Conservation (phyloP, 1,139 yeast genomes). For the Candida tetrigidarum region DNA sequence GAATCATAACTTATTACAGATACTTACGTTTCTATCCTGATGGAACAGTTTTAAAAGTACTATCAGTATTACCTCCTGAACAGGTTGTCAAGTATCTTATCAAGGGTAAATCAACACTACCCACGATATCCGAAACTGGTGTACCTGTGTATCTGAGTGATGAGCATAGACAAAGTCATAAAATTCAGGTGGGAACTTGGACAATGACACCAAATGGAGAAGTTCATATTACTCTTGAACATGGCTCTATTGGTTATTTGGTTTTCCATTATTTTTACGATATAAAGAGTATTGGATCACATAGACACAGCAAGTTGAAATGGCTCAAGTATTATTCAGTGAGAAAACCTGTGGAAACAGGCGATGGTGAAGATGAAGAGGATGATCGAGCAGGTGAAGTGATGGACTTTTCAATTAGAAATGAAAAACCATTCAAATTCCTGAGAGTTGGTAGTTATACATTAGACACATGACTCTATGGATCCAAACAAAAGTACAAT, state of each 20-base stretch:
- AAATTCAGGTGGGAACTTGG: conserved; percentile 58
- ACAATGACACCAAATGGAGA: conserved; percentile 50
- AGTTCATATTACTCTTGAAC: conserved; percentile 56
- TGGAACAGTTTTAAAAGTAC: conserved; percentile 70
- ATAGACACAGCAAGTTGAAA: conserved; percentile 63
- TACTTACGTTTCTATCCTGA: conserved; percentile 81
- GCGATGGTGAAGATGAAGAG: conserved; percentile 22
- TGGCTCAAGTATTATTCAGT: conserved; percentile 69
- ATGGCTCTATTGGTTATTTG: conserved; percentile 68
- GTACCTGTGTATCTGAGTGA: conserved; percentile 13
- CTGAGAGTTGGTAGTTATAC: conserved; percentile 59
- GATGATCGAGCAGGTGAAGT: conserved; percentile 54
- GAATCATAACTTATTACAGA: conserved; percentile 86
- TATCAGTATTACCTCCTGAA: conserved; percentile 69
- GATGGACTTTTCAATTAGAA: conserved; percentile 58
- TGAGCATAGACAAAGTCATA: conserved; percentile 34
- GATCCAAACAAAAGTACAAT: neutral
- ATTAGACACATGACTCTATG: neutral
- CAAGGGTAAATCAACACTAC: conserved; percentile 28
- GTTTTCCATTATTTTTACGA: conserved; percentile 64
- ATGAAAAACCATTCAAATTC: conserved; percentile 79
- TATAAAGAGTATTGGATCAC: conserved; percentile 58
- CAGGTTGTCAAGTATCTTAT: conserved; percentile 60
- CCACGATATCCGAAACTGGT: conserved; percentile 16
- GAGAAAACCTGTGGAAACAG: conserved; percentile 42